These are phyloP conservation scores for Gentiana macrophylla DNA, from an alignment of 257 asterid species.

Conservation along the genomic window DNA sequence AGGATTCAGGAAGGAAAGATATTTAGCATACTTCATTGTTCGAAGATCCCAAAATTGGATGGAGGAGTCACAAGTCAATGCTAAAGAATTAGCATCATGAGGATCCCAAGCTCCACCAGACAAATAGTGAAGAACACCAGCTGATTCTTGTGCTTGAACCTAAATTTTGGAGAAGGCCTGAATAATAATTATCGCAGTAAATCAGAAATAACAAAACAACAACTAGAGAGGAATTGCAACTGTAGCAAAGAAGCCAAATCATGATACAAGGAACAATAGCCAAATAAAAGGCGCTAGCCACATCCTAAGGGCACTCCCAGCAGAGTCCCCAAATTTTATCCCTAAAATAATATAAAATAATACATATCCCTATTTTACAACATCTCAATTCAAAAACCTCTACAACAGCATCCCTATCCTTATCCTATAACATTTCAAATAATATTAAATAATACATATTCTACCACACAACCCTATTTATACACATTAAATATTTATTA, in stretches of 20 bases:
- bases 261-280: background rate
- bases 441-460: too few relatives aligned
- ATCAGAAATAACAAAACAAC: slow-evolving; percentile 22
- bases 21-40: slow-evolving; percentile 67
- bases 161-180: slow-evolving; percentile 45
- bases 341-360: too few relatives aligned
- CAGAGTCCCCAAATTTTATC: too few relatives aligned
- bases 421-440: too few relatives aligned
- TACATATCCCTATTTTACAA: too few relatives aligned
- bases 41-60: slow-evolving; percentile 96
- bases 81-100: slow-evolving; percentile 58
- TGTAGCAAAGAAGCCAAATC: background rate
- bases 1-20: slow-evolving; percentile 4
- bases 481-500: too few relatives aligned
- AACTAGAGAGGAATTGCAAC: background rate
- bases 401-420: too few relatives aligned
- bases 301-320: too few relatives aligned
- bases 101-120: slow-evolving; percentile 99
- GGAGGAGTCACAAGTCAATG: slow-evolving; percentile 75
- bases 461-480: too few relatives aligned
- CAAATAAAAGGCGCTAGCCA: too few relatives aligned
- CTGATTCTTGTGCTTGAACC: slow-evolving; percentile 90
- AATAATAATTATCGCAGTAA: slow-evolving; percentile 39
- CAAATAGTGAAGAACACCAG: slow-evolving; percentile 65
- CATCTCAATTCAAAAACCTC: too few relatives aligned